Evolutionary conservation across 257 asterid genomes (phyloP).

Genomic region (Solanum paucissectum): DNA sequence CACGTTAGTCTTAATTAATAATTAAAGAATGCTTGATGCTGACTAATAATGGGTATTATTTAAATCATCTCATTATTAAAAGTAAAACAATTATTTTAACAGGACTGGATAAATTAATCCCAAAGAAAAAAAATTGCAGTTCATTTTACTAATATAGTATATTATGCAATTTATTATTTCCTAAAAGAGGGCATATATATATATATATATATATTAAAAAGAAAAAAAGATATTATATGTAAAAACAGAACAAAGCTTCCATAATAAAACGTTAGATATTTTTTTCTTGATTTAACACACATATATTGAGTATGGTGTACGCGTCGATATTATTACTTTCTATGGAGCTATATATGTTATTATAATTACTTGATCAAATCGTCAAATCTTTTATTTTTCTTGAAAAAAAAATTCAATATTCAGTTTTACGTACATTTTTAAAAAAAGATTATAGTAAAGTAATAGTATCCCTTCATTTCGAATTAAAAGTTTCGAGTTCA

Average conservation of each 20-base stretch:
- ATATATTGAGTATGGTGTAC: background rate
- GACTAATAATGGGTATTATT: background rate
- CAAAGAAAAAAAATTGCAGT: background rate
- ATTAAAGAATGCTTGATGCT: background rate
- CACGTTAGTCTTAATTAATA: conserved; percentile 15
- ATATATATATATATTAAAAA: no score
- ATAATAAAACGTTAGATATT: background rate
- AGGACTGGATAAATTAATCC: background rate
- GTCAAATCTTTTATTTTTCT: background rate
- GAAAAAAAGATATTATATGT: no score
- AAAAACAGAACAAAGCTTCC: background rate
- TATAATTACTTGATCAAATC: background rate
- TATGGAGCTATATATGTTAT: background rate
- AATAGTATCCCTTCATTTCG: no score
- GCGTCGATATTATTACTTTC: background rate
- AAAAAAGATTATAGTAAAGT: no score
- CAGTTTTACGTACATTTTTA: no score
- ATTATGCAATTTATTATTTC: background rate
- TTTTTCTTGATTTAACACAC: background rate
- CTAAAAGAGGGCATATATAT: no score
- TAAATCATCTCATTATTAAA: background rate
- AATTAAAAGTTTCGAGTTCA: no score
- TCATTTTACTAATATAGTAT: background rate
- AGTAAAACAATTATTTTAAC: background rate
- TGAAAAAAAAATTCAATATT: no score